Evolutionary conservation across 345 rosid species (phyloP).

Genomic region (Acer saccharum): DNA sequence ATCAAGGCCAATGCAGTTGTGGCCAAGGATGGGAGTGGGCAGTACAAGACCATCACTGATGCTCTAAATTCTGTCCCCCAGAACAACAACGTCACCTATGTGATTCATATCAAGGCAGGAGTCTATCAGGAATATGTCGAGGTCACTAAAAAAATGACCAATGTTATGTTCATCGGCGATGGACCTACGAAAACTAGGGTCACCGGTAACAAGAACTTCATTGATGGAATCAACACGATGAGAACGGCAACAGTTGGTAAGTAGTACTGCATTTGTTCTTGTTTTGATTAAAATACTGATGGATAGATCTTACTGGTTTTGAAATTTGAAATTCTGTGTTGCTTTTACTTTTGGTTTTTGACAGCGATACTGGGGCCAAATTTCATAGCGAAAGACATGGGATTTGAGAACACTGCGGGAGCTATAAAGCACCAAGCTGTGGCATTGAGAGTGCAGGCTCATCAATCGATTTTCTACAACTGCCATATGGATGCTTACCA

Average conservation of each 20-base stretch:
- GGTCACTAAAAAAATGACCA: slow-evolving; percentile 30
- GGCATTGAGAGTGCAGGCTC: slow-evolving; percentile 60
- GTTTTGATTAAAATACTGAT: too few relatives aligned
- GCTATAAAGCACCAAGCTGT: slow-evolving; percentile 67
- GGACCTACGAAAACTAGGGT: slow-evolving; percentile 66
- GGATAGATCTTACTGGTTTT: background rate
- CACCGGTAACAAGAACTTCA: slow-evolving; percentile 50
- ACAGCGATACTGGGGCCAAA: slow-evolving; percentile 49
- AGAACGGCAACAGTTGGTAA: slow-evolving; percentile 62
- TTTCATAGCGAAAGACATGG: slow-evolving; percentile 70
- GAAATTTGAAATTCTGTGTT: background rate
- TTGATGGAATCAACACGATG: slow-evolving; percentile 49
- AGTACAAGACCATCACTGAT: slow-evolving; percentile 54
- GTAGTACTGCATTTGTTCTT: background rate
- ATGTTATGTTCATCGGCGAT: slow-evolving; percentile 71
- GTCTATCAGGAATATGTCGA: slow-evolving; percentile 57
- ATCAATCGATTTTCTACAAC: slow-evolving; percentile 50
- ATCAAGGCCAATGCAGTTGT: slow-evolving; percentile 55
- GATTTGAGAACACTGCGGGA: slow-evolving; percentile 71
- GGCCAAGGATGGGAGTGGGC: slow-evolving; percentile 76
- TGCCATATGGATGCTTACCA: slow-evolving; percentile 69
- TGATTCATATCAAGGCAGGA: slow-evolving; percentile 70
- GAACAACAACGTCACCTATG: slow-evolving; percentile 34
- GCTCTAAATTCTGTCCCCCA: slow-evolving; percentile 50
- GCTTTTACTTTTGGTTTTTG: background rate